Conservation (phyloP, 345 rosid genomes). For the Schrenkiella parvula region DNA sequence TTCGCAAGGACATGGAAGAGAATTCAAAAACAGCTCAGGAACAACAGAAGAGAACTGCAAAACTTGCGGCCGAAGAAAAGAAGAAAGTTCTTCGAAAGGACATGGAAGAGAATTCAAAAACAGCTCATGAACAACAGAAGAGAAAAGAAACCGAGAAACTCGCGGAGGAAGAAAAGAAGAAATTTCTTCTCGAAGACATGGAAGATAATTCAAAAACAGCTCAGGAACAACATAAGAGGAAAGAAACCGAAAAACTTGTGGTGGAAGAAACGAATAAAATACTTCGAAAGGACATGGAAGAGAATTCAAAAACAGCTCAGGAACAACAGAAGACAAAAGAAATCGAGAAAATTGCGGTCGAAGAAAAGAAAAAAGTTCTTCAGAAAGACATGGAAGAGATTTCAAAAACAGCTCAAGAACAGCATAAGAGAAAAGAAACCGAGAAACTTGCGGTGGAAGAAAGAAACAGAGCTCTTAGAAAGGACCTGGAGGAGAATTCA, state of each 20-base stretch:
- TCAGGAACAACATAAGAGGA: conserved; percentile 1
- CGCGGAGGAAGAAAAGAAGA: conserved; percentile 21
- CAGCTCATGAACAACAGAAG: conserved; percentile 4
- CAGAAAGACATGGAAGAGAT: conserved; percentile 20
- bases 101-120: conserved; percentile 10
- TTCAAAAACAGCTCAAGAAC: conserved; percentile 2
- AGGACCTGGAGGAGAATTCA: conserved; percentile 7
- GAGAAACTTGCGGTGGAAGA: conserved; percentile 12
- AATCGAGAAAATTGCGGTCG: background rate
- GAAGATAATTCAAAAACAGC: conserved; percentile 10
- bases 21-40: background rate
- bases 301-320: conserved; percentile 3
- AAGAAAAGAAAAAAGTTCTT: conserved; percentile 23
- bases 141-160: conserved; percentile 16
- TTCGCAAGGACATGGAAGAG: conserved; percentile 17
- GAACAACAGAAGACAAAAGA: background rate
- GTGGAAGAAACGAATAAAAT: conserved; percentile 20
- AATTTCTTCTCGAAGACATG: background rate
- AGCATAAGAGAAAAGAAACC: conserved; percentile 7
- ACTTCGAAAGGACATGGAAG: conserved; percentile 7
- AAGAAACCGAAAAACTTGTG: conserved; percentile 15
- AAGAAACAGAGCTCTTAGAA: conserved; percentile 1
- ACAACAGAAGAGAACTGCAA: background rate
- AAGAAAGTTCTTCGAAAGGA: conserved; percentile 19
- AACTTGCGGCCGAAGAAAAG: conserved; percentile 5